Conservation (phyloP, 2,329 filamentous ascomycete genomes). For the Tolypocladium guangdongense region DNA sequence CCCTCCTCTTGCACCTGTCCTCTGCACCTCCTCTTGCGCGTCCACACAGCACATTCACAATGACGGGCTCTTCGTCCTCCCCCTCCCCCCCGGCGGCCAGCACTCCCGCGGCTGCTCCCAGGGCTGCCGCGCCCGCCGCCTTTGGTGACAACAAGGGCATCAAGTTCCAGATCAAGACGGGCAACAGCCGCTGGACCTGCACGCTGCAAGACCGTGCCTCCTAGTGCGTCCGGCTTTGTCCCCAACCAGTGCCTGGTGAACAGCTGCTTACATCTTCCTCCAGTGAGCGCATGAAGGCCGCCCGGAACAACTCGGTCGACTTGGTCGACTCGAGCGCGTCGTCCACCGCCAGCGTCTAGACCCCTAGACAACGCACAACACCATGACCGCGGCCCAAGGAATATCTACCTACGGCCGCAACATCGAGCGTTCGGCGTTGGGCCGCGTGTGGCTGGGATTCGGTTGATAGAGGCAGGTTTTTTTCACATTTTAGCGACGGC, state of each 20-base stretch:
- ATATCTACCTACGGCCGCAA: neutral
- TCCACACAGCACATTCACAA: slow-evolving; percentile 1
- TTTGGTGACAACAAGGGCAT: slow-evolving; percentile 29
- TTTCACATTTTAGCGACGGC: neutral
- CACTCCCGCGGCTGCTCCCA: slow-evolving; percentile 7
- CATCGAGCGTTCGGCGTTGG: neutral
- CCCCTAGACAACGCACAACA: slow-evolving; percentile 2
- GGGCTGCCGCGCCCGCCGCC: slow-evolving; percentile 8
- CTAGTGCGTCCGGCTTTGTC: slow-evolving; percentile 37
- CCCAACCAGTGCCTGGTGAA: too few species aligned
- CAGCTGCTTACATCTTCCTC: neutral
- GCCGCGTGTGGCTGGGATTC: neutral
- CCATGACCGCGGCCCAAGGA: neutral
- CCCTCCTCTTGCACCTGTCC: neutral
- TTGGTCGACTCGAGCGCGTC: slow-evolving; percentile 22
- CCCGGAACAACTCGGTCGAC: slow-evolving; percentile 23
- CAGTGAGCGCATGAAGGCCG: slow-evolving; percentile 30
- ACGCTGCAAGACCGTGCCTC: slow-evolving; percentile 30
- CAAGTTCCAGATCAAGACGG: slow-evolving; percentile 36
- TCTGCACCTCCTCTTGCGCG: neutral
- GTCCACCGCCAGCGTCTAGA: slow-evolving; percentile 4
- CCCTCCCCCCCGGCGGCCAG: slow-evolving; percentile 6
- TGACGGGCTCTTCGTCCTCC: slow-evolving; percentile 9
- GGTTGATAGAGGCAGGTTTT: neutral
- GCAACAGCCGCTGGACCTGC: slow-evolving; percentile 26